These are phyloP conservation scores for Aureobasidium namibiae DNA, from an alignment of 2,329 filamentous ascomycete genomes.

Conservation along the genomic window DNA sequence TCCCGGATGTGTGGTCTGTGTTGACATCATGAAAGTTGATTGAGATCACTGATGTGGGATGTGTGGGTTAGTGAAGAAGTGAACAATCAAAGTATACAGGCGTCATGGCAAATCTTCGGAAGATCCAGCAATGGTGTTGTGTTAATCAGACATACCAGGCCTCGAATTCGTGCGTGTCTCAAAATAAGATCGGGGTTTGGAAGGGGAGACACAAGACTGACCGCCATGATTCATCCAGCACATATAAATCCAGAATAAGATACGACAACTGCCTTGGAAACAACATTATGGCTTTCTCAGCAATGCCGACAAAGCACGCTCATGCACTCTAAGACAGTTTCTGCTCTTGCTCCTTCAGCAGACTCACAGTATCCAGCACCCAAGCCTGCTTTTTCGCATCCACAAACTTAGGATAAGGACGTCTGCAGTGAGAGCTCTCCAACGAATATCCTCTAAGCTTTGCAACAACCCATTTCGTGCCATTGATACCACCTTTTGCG, in stretches of 20 bases:
- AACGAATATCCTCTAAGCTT: constrained; percentile 46
- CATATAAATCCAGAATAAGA: too few relatives aligned
- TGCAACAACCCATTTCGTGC: constrained; percentile 52
- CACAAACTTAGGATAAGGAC: constrained; percentile 45
- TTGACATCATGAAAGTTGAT: neutral
- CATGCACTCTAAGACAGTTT: too few relatives aligned
- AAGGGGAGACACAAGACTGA: too few relatives aligned
- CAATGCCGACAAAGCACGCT: too few relatives aligned
- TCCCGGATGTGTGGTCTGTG: neutral
- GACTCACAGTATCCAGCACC: constrained; percentile 31
- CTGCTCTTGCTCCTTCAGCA: constrained; percentile 25
- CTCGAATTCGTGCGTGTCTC: too few relatives aligned
- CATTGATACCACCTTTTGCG: constrained; percentile 51
- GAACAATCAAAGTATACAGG: neutral
- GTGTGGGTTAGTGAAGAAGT: neutral
- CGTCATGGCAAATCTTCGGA: neutral
- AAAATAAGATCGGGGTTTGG: too few relatives aligned
- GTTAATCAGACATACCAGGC: too few relatives aligned
- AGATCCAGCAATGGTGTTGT: too few relatives aligned
- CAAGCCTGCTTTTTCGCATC: constrained; percentile 39
- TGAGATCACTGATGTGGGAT: too few relatives aligned
- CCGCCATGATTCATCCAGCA: too few relatives aligned
- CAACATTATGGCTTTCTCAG: too few relatives aligned
- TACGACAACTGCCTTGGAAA: too few relatives aligned
- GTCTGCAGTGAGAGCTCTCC: constrained; percentile 43